Conservation (phyloP, 2,329 filamentous ascomycete genomes). For the Paraphaeosphaeria sporulosa region DNA sequence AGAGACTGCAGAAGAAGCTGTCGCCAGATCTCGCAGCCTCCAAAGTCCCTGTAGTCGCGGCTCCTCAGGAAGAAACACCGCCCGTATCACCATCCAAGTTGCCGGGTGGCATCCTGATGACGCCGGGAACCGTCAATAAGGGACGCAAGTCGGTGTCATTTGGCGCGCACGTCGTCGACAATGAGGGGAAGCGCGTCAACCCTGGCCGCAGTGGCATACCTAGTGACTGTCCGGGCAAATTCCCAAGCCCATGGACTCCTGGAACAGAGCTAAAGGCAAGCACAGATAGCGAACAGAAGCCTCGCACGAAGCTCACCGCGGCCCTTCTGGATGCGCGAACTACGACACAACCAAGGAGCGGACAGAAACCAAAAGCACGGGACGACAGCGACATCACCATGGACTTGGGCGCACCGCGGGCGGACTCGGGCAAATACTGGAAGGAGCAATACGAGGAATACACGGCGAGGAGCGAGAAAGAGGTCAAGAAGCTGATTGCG, state of each 20-base stretch:
- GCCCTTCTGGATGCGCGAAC: constrained; percentile 55
- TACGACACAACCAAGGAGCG: constrained; percentile 42
- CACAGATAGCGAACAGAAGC: constrained; percentile 39
- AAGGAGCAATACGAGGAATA: constrained; percentile 79
- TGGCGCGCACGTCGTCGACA: constrained; percentile 64
- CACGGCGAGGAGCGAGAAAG: constrained; percentile 72
- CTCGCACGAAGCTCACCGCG: constrained; percentile 54
- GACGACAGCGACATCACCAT: constrained; percentile 70
- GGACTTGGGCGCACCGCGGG: constrained; percentile 76
- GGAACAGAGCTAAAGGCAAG: constrained; percentile 46
- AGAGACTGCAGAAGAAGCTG: constrained; percentile 36
- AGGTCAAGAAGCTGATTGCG: constrained; percentile 79
- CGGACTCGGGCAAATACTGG: constrained; percentile 80
- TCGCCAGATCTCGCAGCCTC: constrained; percentile 29
- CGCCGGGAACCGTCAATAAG: constrained; percentile 64
- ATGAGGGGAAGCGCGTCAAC: constrained; percentile 59
- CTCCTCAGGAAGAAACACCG: constrained; percentile 30
- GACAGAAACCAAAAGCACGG: constrained; percentile 44
- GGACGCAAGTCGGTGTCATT: constrained; percentile 69
- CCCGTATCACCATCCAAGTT: constrained; percentile 63
- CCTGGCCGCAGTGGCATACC: constrained; percentile 57
- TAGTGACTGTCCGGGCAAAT: constrained; percentile 56
- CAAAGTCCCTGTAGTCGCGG: constrained; percentile 27
- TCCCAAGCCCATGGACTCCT: constrained; percentile 60
- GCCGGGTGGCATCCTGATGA: constrained; percentile 67